Percentiles rank a stretch among this genome's conserved stretches.
Evolutionary conservation across 257 asterid species (phyloP).

Genomic region (Lycium barbarum): DNA sequence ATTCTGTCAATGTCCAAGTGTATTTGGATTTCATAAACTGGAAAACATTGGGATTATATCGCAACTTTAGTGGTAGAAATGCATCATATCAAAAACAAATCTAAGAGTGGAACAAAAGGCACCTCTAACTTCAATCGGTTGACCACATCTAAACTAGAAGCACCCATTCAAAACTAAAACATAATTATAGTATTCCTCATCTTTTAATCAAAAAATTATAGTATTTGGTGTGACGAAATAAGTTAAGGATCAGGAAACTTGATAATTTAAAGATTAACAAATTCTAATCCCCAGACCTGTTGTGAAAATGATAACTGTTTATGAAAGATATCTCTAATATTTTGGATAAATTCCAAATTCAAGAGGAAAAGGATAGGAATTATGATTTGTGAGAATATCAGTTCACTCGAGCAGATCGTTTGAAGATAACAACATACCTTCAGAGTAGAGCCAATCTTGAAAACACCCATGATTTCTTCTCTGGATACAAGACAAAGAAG

Average conservation of each 20-base stretch:
- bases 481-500: constrained; percentile 76
- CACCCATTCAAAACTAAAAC: neutral
- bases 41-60: neutral
- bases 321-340: neutral
- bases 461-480: constrained; percentile 83
- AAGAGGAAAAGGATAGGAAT: neutral
- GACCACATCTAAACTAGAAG: neutral
- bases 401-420: neutral
- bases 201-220: neutral
- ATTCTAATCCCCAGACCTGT: neutral
- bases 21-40: neutral
- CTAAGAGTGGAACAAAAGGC: neutral
- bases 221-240: neutral
- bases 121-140: neutral
- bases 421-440: constrained; percentile 50
- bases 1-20: neutral
- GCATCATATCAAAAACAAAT: neutral
- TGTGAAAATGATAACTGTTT: neutral
- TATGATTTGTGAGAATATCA: neutral
- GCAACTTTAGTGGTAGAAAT: neutral
- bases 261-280: neutral
- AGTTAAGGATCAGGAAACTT: neutral
- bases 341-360: neutral
- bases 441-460: constrained; percentile 67
- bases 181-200: neutral